These are phyloP conservation scores for Phytophthora fragariaefolia DNA, from an alignment of 352 stramenopile genomes.

Conservation along the genomic window DNA sequence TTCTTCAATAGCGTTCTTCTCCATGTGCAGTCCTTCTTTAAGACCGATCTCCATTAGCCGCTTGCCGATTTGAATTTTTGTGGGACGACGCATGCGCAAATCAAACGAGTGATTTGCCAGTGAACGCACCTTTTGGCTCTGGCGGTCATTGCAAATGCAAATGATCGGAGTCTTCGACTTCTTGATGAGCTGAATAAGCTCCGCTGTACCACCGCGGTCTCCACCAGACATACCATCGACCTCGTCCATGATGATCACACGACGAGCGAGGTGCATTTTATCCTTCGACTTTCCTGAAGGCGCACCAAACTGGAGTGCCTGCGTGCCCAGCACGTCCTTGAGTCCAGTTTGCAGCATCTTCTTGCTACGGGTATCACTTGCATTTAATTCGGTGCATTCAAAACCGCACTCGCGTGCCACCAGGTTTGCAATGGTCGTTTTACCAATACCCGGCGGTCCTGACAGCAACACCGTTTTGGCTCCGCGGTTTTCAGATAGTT, in stretches of 20 bases:
- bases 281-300: slow-evolving; percentile 45
- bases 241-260: slow-evolving; percentile 99
- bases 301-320: slow-evolving; percentile 88
- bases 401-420: slow-evolving; percentile 92
- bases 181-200: slow-evolving; percentile 99
- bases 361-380: slow-evolving; percentile 98
- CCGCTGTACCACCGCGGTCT: slow-evolving; percentile 96
- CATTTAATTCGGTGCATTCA: slow-evolving; percentile 97
- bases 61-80: slow-evolving; percentile 94
- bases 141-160: slow-evolving; percentile 99
- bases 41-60: slow-evolving; percentile 92
- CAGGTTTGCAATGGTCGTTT: slow-evolving; percentile 96
- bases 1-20: slow-evolving; percentile 97
- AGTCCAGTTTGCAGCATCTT: slow-evolving; percentile 93
- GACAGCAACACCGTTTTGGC: slow-evolving; percentile 96
- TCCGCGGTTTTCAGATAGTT: slow-evolving; percentile 87
- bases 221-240: slow-evolving; percentile 98
- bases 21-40: slow-evolving; percentile 91
- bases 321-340: slow-evolving; percentile 93
- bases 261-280: slow-evolving; percentile 77
- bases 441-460: slow-evolving; percentile 95
- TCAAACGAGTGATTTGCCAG: slow-evolving; percentile 98
- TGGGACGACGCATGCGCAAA: slow-evolving; percentile 94
- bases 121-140: slow-evolving; percentile 94
- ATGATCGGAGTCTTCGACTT: slow-evolving; percentile 99